These are phyloP conservation scores for Trametes cinnabarina DNA, from an alignment of 768 basidiomycete species.

Conservation along the genomic window DNA sequence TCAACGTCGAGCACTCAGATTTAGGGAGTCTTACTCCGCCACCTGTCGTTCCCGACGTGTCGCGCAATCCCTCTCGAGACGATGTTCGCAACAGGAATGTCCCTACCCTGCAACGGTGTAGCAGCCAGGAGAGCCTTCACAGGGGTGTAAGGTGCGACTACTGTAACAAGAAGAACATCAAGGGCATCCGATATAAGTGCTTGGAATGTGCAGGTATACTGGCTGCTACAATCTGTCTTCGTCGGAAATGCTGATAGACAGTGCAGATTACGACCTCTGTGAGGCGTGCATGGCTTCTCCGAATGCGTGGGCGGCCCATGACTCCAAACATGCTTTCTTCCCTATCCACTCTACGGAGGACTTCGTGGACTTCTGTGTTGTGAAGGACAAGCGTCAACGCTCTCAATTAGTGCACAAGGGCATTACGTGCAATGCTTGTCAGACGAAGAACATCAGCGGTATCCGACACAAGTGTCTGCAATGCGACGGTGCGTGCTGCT, in stretches of 20 bases:
- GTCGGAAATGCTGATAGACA: not conserved
- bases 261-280: slow-evolving; percentile 23
- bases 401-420: slow-evolving; percentile 39
- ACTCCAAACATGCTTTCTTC: slow-evolving; percentile 18
- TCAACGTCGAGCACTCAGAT: not conserved
- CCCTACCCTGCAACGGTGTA: not conserved
- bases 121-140: slow-evolving; percentile 1
- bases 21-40: not conserved
- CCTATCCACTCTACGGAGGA: slow-evolving; percentile 10
- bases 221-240: not conserved
- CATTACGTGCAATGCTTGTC: slow-evolving; percentile 68
- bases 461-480: slow-evolving; percentile 50
- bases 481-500: slow-evolving; percentile 42
- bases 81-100: not conserved
- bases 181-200: slow-evolving; percentile 23
- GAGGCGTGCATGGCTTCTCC: slow-evolving; percentile 18
- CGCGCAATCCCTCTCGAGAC: not conserved
- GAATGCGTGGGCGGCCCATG: slow-evolving; percentile 8
- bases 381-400: slow-evolving; percentile 4
- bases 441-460: slow-evolving; percentile 17
- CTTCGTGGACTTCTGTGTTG: slow-evolving; percentile 6
- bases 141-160: slow-evolving; percentile 19
- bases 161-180: slow-evolving; percentile 17
- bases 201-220: slow-evolving; percentile 12
- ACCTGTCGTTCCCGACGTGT: not conserved